Evolutionary conservation across 768 basidiomycete genomes (phyloP), one percentile per base, ranked within the genome.

Genomic region (Dioszegia crocea): DNA sequence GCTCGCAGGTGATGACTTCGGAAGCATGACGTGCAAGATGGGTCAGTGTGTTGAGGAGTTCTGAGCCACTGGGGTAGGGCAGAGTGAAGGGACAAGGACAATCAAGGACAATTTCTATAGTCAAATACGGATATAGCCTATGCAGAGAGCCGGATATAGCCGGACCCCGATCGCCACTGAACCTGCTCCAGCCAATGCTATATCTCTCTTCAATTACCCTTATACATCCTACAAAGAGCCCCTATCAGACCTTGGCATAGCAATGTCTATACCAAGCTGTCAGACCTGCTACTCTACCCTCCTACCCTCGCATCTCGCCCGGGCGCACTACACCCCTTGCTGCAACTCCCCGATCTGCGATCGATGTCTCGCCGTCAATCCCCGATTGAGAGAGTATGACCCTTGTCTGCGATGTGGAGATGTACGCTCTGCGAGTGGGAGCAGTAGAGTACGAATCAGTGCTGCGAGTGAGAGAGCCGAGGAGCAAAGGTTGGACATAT

Each of bases 331-430:
- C 43, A 69, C 75, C 4, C 67, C 73, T 17, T 76, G 75, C 56
- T 76, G 75, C 60, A 21, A 33, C 11, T 38, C 59, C 10, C 70
- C 69, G 31, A 76, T 76, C 61, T 76, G 75, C 51, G 36, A 27
- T 17, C 46, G 39, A 8, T 76, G 75, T 48, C 50, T 76, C 4
- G 30, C 26, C 23, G 46, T 49, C 1, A 74, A 76, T 47, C 75
- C 75, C 1, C 50, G 75, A 45, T 59, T 76, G 43, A 69, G 56
- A 40, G 66, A 70, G 17, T 76, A 71, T 27, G 53, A 62, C 43
- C 74, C 74, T 2, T 75, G 74, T 65, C 55, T 75, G 3, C 38
- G 64, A 29, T 75, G 74, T 57, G 74, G 71, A 3, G 65, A 73
- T 63, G 64, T 63, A 4, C 36, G 61, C 41, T 54, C 58, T 40